Conservation (phyloP, 148 eudicot genomes). For the Vaccinium darrowii region DNA sequence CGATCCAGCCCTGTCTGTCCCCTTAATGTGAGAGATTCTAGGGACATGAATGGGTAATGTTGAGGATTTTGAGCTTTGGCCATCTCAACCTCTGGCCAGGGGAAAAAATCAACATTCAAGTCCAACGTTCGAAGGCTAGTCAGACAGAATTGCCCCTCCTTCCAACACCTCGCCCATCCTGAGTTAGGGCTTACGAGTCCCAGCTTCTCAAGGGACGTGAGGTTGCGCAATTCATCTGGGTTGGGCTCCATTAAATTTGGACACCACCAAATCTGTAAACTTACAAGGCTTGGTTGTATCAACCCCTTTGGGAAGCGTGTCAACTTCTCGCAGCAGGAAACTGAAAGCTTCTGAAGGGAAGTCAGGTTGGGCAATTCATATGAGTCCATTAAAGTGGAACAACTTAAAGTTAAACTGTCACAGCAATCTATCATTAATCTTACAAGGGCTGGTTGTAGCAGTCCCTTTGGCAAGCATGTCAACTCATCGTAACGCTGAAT, state of each 20-base stretch:
- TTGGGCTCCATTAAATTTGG: neutral
- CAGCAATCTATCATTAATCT: neutral
- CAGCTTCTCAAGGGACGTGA: neutral
- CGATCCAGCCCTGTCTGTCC: neutral
- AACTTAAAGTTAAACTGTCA: no score
- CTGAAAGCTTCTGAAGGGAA: neutral
- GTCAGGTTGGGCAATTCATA: neutral
- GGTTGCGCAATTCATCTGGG: neutral
- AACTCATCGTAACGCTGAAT: neutral
- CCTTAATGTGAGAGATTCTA: no score
- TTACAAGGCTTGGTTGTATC: no score
- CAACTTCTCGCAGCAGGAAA: no score
- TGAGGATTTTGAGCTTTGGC: neutral
- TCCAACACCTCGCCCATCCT: neutral
- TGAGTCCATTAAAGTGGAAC: neutral
- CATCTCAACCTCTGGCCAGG: neutral
- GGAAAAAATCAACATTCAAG: neutral
- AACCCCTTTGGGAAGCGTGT: no score
- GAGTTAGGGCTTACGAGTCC: neutral
- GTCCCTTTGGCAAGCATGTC: neutral
- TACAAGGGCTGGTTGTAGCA: neutral
- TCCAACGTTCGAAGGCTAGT: neutral
- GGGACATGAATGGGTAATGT: no score
- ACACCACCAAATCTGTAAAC: neutral
- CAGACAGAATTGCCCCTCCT: neutral